A percentile compares a stretch with the other conserved stretches of the same genome.
Evolutionary conservation across 768 basidiomycete genomes (phyloP).

Genomic region (Podaxis sp.): DNA sequence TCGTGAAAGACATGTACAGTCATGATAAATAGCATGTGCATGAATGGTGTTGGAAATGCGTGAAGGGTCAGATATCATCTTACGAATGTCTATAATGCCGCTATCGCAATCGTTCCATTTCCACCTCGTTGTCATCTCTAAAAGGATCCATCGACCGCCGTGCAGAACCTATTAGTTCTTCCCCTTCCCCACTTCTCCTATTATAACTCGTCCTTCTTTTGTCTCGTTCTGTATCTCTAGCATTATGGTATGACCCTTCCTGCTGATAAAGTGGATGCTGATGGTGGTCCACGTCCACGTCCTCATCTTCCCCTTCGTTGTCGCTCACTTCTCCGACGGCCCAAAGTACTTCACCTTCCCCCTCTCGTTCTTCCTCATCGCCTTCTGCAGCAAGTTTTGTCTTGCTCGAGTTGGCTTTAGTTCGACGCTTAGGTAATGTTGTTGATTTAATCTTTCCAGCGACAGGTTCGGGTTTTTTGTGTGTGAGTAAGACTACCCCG

Average conservation of each 20-base stretch:
- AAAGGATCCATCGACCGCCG: slow-evolving; percentile 30
- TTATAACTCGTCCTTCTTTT: not conserved
- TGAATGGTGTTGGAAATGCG: not conserved
- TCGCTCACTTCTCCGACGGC: slow-evolving; percentile 73
- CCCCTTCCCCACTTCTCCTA: slow-evolving; percentile 19
- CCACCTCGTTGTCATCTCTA: slow-evolving; percentile 23
- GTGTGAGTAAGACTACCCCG: slow-evolving; percentile 91
- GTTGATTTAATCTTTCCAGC: slow-evolving; percentile 33
- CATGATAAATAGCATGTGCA: not conserved
- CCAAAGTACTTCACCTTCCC: slow-evolving; percentile 58
- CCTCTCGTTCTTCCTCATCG: slow-evolving; percentile 40
- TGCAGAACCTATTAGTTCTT: slow-evolving; percentile 14
- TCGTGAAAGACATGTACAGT: slow-evolving; percentile 1
- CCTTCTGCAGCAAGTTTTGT: slow-evolving; percentile 28
- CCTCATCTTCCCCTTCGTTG: slow-evolving; percentile 46
- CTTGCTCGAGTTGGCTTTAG: slow-evolving; percentile 20
- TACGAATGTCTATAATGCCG: not conserved
- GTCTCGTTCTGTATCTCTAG: slow-evolving; percentile 6
- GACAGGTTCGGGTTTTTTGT: slow-evolving; percentile 79
- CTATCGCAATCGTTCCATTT: not conserved
- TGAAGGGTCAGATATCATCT: not conserved
- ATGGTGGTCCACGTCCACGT: slow-evolving; percentile 44
- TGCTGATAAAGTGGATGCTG: slow-evolving; percentile 37
- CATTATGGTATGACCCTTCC: slow-evolving; percentile 11
- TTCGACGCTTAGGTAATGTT: slow-evolving; percentile 28